Conservation (phyloP, 768 basidiomycete genomes). For the Vishniacozyma victoriae region DNA sequence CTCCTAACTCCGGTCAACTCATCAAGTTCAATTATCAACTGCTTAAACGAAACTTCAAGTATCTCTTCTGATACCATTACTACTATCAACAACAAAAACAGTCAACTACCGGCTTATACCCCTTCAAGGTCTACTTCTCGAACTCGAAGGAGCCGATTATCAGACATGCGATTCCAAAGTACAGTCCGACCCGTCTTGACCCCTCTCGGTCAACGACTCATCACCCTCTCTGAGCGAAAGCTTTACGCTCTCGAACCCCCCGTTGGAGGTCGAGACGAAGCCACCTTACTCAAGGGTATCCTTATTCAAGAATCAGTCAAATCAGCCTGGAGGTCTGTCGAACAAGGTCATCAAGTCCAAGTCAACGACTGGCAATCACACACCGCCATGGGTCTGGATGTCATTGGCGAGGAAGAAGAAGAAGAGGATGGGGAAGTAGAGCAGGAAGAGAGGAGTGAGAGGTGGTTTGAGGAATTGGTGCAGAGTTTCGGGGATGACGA, state of each 20-base stretch:
- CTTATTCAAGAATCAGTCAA: constrained; percentile 28
- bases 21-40: too few relatives aligned
- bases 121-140: too few relatives aligned
- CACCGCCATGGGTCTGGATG: constrained; percentile 32
- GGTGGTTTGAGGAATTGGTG: constrained; percentile 37
- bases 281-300: constrained; percentile 21
- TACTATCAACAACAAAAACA: too few relatives aligned
- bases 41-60: too few relatives aligned
- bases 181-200: constrained; percentile 22
- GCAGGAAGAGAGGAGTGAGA: constrained; percentile 9
- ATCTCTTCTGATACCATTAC: too few relatives aligned
- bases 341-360: constrained; percentile 15
- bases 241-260: constrained; percentile 23
- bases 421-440: constrained; percentile 16
- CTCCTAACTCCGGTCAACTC: too few relatives aligned
- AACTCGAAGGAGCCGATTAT: too few relatives aligned
- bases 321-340: constrained; percentile 36
- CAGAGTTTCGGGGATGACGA: constrained; percentile 25
- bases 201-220: constrained; percentile 31
- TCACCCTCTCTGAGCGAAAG: constrained; percentile 34
- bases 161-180: constrained; percentile 39
- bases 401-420: constrained; percentile 37
- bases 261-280: constrained; percentile 13
- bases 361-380: constrained; percentile 23
- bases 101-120: too few relatives aligned